A percentile compares a stretch with the other conserved stretches of the same genome.
Evolutionary conservation across 768 basidiomycete genomes (phyloP).

Genomic region (Tulasnella sp.): DNA sequence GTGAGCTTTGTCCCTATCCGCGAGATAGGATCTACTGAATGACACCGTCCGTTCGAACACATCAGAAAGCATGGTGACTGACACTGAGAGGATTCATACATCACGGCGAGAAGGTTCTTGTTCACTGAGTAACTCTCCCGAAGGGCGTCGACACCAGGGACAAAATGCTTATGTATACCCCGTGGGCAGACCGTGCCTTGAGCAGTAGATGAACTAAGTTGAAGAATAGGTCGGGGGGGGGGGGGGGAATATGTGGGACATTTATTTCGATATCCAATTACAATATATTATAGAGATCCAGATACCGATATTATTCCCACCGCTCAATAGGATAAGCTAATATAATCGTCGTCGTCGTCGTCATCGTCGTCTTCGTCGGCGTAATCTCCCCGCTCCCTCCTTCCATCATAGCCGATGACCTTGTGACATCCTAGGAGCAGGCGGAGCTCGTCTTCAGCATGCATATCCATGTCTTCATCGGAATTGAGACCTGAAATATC

Average conservation of each 20-base stretch:
- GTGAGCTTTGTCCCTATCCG: too few relatives aligned
- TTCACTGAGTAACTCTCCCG: too few relatives aligned
- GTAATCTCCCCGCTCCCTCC: neutral
- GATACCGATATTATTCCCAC: neutral
- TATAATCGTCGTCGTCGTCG: neutral
- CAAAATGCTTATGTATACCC: too few relatives aligned
- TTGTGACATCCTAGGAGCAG: neutral
- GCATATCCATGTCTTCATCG: neutral
- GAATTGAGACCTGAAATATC: neutral
- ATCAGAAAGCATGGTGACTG: too few relatives aligned
- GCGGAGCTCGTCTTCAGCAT: neutral
- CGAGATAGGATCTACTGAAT: too few relatives aligned
- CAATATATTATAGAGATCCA: neutral
- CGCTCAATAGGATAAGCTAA: neutral
- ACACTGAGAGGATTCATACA: too few relatives aligned
- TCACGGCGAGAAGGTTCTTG: too few relatives aligned
- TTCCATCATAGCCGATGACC: neutral
- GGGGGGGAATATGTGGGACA: too few relatives aligned
- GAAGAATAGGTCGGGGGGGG: too few relatives aligned
- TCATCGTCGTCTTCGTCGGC: neutral
- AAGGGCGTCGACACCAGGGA: too few relatives aligned
- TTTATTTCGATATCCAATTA: neutral
- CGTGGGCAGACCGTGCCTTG: neutral
- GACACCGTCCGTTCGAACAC: too few relatives aligned
- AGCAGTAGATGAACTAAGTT: neutral